Evolutionary conservation across 495 filamentous ascomycete genomes (phyloP).

Genomic region (Darksidea phi): DNA sequence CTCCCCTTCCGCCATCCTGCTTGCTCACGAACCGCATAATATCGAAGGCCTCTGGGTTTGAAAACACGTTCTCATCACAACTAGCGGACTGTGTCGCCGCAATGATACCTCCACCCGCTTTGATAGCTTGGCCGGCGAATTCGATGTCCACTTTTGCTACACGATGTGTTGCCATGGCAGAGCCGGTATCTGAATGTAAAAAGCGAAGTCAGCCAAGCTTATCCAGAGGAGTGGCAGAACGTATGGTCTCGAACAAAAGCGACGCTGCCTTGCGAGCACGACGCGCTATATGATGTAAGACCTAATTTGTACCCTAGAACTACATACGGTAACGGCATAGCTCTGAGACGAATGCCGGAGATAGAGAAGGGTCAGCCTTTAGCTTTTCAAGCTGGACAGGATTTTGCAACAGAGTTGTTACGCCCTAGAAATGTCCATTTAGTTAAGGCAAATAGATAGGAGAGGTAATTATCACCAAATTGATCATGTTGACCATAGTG

Average conservation of each 20-base stretch:
- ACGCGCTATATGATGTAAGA: too few species aligned
- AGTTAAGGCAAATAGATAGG: background rate
- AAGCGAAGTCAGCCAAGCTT: too few species aligned
- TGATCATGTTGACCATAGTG: conserved; percentile 53
- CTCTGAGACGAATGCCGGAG: conserved; percentile 47
- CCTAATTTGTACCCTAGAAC: too few species aligned
- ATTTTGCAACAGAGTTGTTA: conserved; percentile 46
- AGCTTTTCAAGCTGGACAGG: conserved; percentile 44
- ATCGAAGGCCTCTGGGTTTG: conserved; percentile 46
- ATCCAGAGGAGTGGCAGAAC: too few species aligned
- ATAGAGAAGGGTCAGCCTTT: conserved; percentile 41
- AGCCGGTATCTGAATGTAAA: conserved; percentile 37
- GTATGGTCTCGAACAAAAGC: too few species aligned
- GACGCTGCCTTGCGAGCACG: too few species aligned
- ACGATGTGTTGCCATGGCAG: conserved; percentile 40
- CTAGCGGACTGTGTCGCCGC: conserved; percentile 50
- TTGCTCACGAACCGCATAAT: conserved; percentile 31
- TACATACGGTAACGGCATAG: conserved; percentile 49
- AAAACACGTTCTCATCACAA: conserved; percentile 49
- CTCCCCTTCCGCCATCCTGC: conserved; percentile 28
- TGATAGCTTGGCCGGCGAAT: conserved; percentile 45
- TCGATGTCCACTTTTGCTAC: conserved; percentile 49
- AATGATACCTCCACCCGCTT: conserved; percentile 48
- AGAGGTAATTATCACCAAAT: conserved; percentile 36
- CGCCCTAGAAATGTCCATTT: too few species aligned